phyloP scores from a whole-genome alignment of 768 basidiomycete genomes.

The Pleurotus giganteus region DNA sequence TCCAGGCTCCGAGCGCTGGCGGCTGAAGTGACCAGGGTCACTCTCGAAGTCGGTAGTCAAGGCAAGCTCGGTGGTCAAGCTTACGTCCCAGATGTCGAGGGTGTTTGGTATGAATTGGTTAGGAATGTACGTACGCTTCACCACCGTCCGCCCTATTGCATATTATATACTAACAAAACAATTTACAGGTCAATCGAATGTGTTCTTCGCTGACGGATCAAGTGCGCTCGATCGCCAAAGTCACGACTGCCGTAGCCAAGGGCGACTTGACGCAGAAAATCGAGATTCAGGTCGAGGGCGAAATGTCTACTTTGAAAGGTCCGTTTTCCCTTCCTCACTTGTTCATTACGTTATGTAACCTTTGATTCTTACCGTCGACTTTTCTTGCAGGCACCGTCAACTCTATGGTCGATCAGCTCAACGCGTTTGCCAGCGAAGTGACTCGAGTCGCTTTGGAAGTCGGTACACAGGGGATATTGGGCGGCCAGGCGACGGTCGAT shows the following conservation, averaged over 20 bases:
- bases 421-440: conserved; percentile 81
- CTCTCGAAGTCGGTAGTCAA: conserved; percentile 82
- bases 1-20: conserved; percentile 55
- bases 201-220: conserved; percentile 75
- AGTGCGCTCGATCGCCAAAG: conserved; percentile 79
- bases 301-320: conserved; percentile 80
- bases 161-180: not conserved
- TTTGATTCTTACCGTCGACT: not conserved
- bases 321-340: conserved; percentile 10
- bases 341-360: conserved; percentile 1
- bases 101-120: conserved; percentile 80
- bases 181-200: conserved; percentile 69
- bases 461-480: conserved; percentile 85
- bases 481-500: conserved; percentile 86
- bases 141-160: not conserved
- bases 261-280: conserved; percentile 92
- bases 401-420: conserved; percentile 87
- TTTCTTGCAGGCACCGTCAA: conserved; percentile 61
- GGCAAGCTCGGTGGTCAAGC: conserved; percentile 91
- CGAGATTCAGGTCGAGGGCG: conserved; percentile 80
- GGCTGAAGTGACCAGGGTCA: conserved; percentile 80
- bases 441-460: conserved; percentile 84
- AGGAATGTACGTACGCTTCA: conserved; percentile 45
- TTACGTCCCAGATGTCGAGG: conserved; percentile 82
- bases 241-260: conserved; percentile 85